A percentile compares a stretch with the other conserved stretches of the same genome.
Evolutionary conservation across 345 rosid species (phyloP).

Genomic region (Aegle marmelos): DNA sequence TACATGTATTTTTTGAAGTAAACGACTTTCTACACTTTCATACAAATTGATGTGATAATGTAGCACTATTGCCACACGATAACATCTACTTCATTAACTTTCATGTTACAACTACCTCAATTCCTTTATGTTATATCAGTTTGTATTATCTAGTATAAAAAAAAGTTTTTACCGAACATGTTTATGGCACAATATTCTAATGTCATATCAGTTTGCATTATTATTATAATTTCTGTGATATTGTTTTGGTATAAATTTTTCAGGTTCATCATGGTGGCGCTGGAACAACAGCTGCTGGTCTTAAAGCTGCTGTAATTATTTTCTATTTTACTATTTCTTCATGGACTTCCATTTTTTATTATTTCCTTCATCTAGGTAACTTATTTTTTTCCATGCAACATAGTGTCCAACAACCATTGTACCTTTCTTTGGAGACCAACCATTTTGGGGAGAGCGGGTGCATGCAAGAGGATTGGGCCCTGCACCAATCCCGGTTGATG

Average conservation of each 20-base stretch:
- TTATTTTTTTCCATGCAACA: not conserved
- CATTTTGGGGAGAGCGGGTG: conserved; percentile 61
- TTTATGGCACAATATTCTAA: not conserved
- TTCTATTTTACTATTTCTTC: not conserved
- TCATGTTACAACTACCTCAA: not conserved
- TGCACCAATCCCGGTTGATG: conserved; percentile 48
- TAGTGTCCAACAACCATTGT: conserved; percentile 62
- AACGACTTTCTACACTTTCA: not conserved
- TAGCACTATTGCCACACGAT: not conserved
- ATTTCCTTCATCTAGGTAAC: not conserved
- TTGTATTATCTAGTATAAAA: not conserved
- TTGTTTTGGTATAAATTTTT: not conserved
- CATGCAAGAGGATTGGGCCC: conserved; percentile 58
- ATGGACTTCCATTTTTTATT: not conserved
- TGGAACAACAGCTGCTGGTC: conserved; percentile 67
- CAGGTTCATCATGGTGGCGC: conserved; percentile 64
- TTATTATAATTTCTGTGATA: not conserved
- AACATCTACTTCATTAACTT: not conserved
- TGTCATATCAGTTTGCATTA: not conserved
- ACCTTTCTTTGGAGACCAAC: conserved; percentile 66
- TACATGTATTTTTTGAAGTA: not conserved
- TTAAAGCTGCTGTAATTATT: conserved; percentile 50
- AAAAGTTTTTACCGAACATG: not conserved
- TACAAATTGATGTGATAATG: not conserved
- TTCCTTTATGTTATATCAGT: not conserved